phyloP scores from a whole-genome alignment of 2,329 filamentous ascomycete genomes.

The Trichothecium sympodiale region DNA sequence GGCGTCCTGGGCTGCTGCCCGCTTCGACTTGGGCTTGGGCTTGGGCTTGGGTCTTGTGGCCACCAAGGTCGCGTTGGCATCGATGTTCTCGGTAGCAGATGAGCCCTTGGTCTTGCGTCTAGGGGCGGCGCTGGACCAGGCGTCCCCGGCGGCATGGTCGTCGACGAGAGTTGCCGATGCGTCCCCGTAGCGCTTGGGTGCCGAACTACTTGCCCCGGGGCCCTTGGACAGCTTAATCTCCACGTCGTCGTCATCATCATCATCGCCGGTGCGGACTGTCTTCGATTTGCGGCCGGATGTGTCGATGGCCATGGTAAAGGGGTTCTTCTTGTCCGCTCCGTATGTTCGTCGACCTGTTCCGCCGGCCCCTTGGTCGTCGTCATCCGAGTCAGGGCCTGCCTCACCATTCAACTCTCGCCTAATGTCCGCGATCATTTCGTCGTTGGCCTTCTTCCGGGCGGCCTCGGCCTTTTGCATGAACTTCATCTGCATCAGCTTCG shows the following conservation, averaged over 20 bases:
- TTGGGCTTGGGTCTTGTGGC: conserved; percentile 16
- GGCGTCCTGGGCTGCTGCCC: conserved; percentile 6
- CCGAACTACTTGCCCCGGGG: conserved; percentile 8
- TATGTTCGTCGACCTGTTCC: conserved; percentile 62
- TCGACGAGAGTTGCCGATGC: conserved; percentile 5
- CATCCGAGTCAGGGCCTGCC: conserved; percentile 21
- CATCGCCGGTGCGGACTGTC: conserved; percentile 14
- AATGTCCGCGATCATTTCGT: conserved; percentile 61
- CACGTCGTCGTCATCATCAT: conserved; percentile 16
- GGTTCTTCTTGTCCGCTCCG: conserved; percentile 30
- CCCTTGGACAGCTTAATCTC: conserved; percentile 13
- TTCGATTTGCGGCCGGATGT: conserved; percentile 16
- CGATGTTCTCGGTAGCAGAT: conserved; percentile 7
- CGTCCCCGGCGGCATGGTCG: too few species aligned
- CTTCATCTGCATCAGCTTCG: conserved; percentile 70
- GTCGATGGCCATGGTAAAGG: conserved; percentile 18
- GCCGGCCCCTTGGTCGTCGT: conserved; percentile 38
- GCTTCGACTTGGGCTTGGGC: conserved; percentile 14
- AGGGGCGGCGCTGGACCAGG: conserved; percentile 1
- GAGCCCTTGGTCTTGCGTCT: background rate
- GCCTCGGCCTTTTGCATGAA: conserved; percentile 92
- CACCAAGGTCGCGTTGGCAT: conserved; percentile 12
- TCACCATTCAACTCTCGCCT: conserved; percentile 60
- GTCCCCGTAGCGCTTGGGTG: too few species aligned
- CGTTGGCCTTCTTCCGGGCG: conserved; percentile 65